phyloP scores from a whole-genome alignment of 768 basidiomycete genomes.

The Mycena indigotica region DNA sequence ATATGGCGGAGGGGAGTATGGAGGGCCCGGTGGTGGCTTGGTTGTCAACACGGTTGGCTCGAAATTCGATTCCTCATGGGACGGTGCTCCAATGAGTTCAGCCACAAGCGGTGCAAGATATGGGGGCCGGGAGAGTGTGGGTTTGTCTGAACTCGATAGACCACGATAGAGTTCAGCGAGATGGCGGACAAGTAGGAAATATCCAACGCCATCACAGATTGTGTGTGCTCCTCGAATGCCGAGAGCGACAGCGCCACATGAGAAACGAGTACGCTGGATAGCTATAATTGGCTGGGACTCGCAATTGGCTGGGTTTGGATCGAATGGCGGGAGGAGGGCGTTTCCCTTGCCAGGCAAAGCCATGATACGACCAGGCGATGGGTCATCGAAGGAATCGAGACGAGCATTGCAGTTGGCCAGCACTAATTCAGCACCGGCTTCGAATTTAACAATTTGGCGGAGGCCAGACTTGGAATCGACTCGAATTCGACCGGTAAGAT shows the following conservation, averaged over 20 bases:
- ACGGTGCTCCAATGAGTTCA: constrained; percentile 14
- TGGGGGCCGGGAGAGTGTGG: constrained; percentile 12
- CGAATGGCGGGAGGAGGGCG: constrained; percentile 20
- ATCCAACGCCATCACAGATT: constrained; percentile 20
- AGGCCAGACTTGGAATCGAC: constrained; percentile 3
- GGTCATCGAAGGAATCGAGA: constrained; percentile 18
- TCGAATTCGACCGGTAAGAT: constrained; percentile 19
- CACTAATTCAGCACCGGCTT: constrained; percentile 21
- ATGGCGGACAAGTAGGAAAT: constrained; percentile 22
- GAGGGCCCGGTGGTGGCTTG: neutral
- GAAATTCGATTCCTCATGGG: constrained; percentile 11
- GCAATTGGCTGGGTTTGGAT: constrained; percentile 9
- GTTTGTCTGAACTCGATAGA: neutral
- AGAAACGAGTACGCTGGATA: constrained; percentile 25
- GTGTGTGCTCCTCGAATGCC: constrained; percentile 20
- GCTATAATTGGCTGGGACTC: constrained; percentile 13
- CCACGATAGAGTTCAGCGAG: constrained; percentile 23
- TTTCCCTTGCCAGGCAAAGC: constrained; percentile 21
- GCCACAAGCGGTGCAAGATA: constrained; percentile 20
- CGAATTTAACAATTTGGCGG: constrained; percentile 9
- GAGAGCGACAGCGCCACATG: constrained; percentile 22
- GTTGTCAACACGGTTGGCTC: constrained; percentile 5
- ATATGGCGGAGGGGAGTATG: neutral
- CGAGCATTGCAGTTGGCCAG: constrained; percentile 17
- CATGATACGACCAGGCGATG: constrained; percentile 9